A percentile compares a stretch with the other conserved stretches of the same genome.
phyloP scores from a whole-genome alignment of 2,329 filamentous ascomycete genomes.

The Magnaporthales sp. region DNA sequence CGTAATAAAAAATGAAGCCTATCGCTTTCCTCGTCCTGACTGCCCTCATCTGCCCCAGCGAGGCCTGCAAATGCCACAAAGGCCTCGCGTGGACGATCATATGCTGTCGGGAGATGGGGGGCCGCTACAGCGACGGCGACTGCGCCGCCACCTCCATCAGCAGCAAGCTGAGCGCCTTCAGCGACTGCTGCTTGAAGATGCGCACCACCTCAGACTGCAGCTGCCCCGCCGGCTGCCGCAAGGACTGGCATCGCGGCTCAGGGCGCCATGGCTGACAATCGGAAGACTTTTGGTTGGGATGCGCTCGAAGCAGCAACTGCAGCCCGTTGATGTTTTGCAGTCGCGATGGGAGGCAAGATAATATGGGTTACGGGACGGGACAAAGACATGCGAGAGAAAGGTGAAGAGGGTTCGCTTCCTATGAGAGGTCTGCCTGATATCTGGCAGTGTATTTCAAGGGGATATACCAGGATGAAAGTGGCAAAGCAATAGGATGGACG shows the following conservation, averaged over 20 bases:
- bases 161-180: constrained; percentile 24
- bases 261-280: too few relatives aligned
- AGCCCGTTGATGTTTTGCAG: too few relatives aligned
- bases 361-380: neutral
- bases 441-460: neutral
- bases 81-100: constrained; percentile 8
- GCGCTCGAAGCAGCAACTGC: too few relatives aligned
- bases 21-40: neutral
- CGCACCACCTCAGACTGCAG: constrained; percentile 25
- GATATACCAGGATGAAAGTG: neutral
- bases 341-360: neutral
- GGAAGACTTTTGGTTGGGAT: neutral
- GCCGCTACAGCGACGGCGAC: constrained; percentile 13
- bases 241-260: neutral
- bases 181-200: constrained; percentile 34
- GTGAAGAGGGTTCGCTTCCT: neutral
- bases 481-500: too few relatives aligned
- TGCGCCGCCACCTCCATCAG: constrained; percentile 29
- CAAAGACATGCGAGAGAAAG: neutral
- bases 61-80: constrained; percentile 5
- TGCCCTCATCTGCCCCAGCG: constrained; percentile 10
- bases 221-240: constrained; percentile 18
- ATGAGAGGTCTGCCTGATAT: neutral
- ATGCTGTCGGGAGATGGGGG: constrained; percentile 9
- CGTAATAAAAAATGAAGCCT: neutral